Conservation (phyloP, 257 asterid species). For the Craterostigma plantagineum region DNA sequence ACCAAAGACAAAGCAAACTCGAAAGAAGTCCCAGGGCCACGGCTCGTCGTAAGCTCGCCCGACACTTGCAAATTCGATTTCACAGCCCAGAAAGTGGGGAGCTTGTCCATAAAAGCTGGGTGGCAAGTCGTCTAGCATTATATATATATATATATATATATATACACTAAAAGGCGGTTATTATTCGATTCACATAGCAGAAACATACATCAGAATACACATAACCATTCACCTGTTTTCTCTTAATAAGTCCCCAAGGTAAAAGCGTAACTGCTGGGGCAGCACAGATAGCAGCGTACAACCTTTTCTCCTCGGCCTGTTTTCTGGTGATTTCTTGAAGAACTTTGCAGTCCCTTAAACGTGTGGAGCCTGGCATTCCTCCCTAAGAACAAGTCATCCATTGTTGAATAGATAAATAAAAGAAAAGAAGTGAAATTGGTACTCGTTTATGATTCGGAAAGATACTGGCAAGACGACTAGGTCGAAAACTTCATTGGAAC, state of each 20-base stretch:
- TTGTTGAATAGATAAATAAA: not conserved
- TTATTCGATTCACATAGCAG: constrained; percentile 1
- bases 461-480: constrained; percentile 66
- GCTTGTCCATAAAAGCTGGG: constrained; percentile 80
- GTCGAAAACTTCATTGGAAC: constrained; percentile 48
- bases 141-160: no score
- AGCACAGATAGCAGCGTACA: constrained; percentile 85
- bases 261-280: constrained; percentile 90
- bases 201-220: not conserved
- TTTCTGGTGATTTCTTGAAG: constrained; percentile 55
- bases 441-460: not conserved
- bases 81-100: constrained; percentile 69
- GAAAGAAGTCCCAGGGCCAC: constrained; percentile 87
- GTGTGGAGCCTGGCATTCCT: constrained; percentile 97
- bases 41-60: constrained; percentile 83
- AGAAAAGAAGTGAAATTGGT: not conserved
- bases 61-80: constrained; percentile 64
- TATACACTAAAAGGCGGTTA: no score
- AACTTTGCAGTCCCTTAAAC: constrained; percentile 54
- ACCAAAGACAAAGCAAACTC: constrained; percentile 61
- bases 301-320: constrained; percentile 63
- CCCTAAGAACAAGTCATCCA: constrained; percentile 41
- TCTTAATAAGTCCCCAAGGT: constrained; percentile 87
- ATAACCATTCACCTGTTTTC: constrained; percentile 36
- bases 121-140: constrained; percentile 63